Evolutionary conservation across 2,329 filamentous ascomycete species (phyloP).

Genomic region (Pseudocercospora eumusae): DNA sequence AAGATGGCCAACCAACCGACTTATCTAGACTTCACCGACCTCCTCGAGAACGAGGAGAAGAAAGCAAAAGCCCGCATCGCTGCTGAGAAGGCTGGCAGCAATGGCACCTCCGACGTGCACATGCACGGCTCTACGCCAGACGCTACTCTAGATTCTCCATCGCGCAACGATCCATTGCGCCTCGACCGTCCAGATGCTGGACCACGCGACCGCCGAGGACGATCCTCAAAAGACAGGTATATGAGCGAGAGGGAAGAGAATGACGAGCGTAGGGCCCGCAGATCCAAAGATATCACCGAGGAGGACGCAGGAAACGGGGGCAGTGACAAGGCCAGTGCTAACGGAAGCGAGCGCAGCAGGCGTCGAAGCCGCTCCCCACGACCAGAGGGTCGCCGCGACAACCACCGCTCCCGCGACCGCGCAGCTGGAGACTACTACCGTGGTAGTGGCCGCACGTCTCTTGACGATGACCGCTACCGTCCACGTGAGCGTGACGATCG

Average conservation of each 20-base stretch:
- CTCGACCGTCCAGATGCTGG: constrained; percentile 18
- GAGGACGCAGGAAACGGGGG: constrained; percentile 41
- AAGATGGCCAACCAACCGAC: constrained; percentile 21
- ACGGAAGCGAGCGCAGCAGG: constrained; percentile 41
- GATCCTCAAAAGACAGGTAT: constrained; percentile 31
- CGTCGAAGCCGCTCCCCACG: constrained; percentile 32
- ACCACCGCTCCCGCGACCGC: constrained; percentile 32
- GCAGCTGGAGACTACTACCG: constrained; percentile 44
- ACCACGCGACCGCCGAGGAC: constrained; percentile 15
- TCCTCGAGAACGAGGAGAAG: constrained; percentile 36
- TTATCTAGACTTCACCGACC: constrained; percentile 31
- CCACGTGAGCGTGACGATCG: constrained; percentile 59
- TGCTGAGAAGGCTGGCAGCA: constrained; percentile 23
- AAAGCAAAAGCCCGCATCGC: constrained; percentile 28
- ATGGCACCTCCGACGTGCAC: constrained; percentile 21
- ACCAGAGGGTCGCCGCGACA: constrained; percentile 29
- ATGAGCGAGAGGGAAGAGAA: constrained; percentile 40
- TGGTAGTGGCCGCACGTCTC: constrained; percentile 39
- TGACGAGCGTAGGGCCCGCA: constrained; percentile 40
- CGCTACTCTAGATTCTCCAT: constrained; percentile 10
- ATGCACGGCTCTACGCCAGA: constrained; percentile 18
- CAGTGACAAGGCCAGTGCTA: constrained; percentile 43
- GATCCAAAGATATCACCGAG: constrained; percentile 32
- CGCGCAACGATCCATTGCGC: constrained; percentile 18
- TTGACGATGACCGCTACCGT: constrained; percentile 36